Percentiles rank a stretch among this genome's conserved stretches.
Conservation (phyloP, 2,329 filamentous ascomycete species). For the Pseudogymnoascus pannorum region DNA sequence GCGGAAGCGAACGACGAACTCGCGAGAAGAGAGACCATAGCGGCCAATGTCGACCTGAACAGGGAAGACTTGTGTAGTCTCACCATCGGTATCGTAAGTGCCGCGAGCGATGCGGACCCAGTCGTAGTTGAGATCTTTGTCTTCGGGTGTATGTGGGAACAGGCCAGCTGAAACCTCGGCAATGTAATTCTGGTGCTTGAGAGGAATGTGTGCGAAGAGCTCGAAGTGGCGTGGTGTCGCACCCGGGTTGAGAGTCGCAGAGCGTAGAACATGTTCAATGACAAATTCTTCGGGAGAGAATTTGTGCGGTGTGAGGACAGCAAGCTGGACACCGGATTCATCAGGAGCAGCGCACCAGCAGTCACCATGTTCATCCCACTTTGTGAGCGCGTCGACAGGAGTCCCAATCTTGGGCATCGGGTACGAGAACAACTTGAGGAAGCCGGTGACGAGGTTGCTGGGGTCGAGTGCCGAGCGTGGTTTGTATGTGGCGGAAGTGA, state of each 20-base stretch:
- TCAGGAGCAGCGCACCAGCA: slow-evolving; percentile 70
- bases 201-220: slow-evolving; percentile 55
- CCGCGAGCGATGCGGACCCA: slow-evolving; percentile 54
- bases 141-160: slow-evolving; percentile 28
- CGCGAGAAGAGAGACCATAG: slow-evolving; percentile 42
- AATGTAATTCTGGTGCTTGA: slow-evolving; percentile 35
- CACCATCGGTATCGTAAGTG: slow-evolving; percentile 38
- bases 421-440: slow-evolving; percentile 15
- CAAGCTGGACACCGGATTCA: slow-evolving; percentile 52
- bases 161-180: slow-evolving; percentile 36
- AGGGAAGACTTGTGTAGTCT: slow-evolving; percentile 43
- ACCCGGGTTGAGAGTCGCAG: slow-evolving; percentile 53
- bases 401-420: slow-evolving; percentile 25
- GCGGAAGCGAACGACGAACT: slow-evolving; percentile 47
- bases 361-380: slow-evolving; percentile 74
- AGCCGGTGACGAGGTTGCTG: slow-evolving; percentile 15
- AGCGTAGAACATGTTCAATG: slow-evolving; percentile 61
- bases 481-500: slow-evolving; percentile 54
- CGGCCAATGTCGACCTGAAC: slow-evolving; percentile 43
- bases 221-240: slow-evolving; percentile 63
- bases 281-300: slow-evolving; percentile 64
- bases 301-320: slow-evolving; percentile 49
- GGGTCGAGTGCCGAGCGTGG: slow-evolving; percentile 15
- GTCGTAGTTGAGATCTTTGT: slow-evolving; percentile 29
- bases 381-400: slow-evolving; percentile 50